Evolutionary conservation across 495 filamentous ascomycete genomes (phyloP), one percentile per base, ranked within the genome.

Genomic region (Elaphomyces granulatus): DNA sequence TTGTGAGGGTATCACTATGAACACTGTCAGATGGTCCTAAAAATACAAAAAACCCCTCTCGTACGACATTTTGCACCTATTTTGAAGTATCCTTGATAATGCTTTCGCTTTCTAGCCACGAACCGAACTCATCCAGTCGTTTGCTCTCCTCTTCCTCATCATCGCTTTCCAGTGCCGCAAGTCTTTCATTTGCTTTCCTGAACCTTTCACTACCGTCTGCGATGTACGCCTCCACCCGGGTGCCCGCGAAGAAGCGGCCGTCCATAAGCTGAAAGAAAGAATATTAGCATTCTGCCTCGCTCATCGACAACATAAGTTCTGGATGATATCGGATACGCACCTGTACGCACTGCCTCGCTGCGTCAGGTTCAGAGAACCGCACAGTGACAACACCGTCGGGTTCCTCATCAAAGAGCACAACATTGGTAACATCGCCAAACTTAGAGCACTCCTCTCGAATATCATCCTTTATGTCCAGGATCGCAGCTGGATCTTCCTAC

Each of bases 381-480:
- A 96, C 83, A 48, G 74, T 90, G 12, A 83, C 83, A 16, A 95
- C 75, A 12, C 90, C 90, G 1, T 86, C 85, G n/a, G 67, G 60
- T 54, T 98, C 90, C 40, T 77, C 63, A 54, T 98, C 90, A 51
- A 79, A 98, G 19, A 98, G 71, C 2, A 87, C 73, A 0, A 95
- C 83, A 47, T 92, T 95, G 16, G 84, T 92, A 3, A 99, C 83
- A 16, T 79, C 66, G 9, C 90, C 92, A 14, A 92, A 62, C 59
- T 93, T 93, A 26, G 72, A 68, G 56, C 83, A 92, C 58, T 94
- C 87, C 21, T 90, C 83, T 18, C 81, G 75, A 28, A 99, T 81
- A 51, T 99, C 90, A 56, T 92, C 78, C 51, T 90, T 90, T 58
- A 96, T 93, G 43, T 96, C 90, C 4, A 87, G 66, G 36, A 88